Base-by-base conservation (phyloP, 1,284 basidiomycete species). In the Leccinum angustisporum region DNA sequence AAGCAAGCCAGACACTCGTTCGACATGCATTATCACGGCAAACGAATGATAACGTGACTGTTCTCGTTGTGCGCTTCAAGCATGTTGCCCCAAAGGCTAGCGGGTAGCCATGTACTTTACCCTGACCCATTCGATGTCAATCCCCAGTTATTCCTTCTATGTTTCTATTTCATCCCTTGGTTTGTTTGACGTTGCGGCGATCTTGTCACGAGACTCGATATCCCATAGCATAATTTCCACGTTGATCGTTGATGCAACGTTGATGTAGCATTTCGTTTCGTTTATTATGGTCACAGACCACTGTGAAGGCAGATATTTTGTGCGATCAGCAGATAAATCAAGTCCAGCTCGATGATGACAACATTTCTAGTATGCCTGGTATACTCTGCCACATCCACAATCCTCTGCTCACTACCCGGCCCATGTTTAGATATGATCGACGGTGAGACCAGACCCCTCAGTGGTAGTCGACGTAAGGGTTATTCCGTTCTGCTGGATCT, bases 11-110 rank as follows among this genome's bases (percentile, higher is more conserved):
- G 62, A 81, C 81, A 60, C 82, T 99, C 18, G 81, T 99, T 59
- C 86, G 94, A 62, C 87, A 97, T 70, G 97, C 97, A 4, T 83
- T 98, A 53, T 80, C 83, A 36, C 89, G 92, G 71, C 94, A 94
- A 75, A 95, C 94, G 33, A 94, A 92, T 31, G 95, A 98, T 75
- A 98, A 98, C 75, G 87, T 93, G 60, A 92, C 91, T n/a, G 86
- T 88, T 18, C 67, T 93, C 40, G 88, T 93, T 56, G 80, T 93
- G 25, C 85, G 88, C 59, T 88, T 93, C 78, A 87, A 87, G 63
- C 65, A 58, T 55, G 50, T 55, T 53, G 57, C 54, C 18, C 60
- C 58, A 30, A 61, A 40, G 13, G 30, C 67, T 13, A 64, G 64
- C 59, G 67, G 58, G 56, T 70, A 70, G 51, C 46, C 46, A 16